Conservation (phyloP, 352 stramenopile species). For the Pythium monospermum region DNA sequence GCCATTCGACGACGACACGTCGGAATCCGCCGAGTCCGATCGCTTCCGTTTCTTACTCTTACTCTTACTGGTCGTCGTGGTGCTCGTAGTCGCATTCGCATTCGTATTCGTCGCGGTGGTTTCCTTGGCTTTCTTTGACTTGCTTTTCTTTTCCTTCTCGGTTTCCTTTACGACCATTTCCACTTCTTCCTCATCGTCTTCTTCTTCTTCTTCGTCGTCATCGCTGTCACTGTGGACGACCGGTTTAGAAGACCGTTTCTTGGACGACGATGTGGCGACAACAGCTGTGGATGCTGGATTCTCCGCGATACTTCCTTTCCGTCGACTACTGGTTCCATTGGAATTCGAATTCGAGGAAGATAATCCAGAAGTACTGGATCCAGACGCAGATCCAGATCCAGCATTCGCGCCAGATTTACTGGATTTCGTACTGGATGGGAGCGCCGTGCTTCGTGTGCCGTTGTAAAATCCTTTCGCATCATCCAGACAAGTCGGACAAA, state of each 20-base stretch:
- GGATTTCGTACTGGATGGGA: constrained; percentile 36
- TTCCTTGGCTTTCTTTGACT: constrained; percentile 8
- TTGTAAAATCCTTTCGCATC: constrained; percentile 72
- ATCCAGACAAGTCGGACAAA: constrained; percentile 75
- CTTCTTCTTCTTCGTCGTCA: constrained; percentile 9
- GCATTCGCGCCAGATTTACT: constrained; percentile 2
- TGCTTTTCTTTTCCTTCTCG: constrained; percentile 1
- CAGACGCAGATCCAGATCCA: too few species aligned
- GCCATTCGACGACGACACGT: not conserved
- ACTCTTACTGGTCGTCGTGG: not conserved
- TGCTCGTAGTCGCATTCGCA: constrained; percentile 7
- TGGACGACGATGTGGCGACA: constrained; percentile 18
- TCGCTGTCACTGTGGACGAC: constrained; percentile 28
- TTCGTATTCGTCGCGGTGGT: not conserved
- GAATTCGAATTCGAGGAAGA: constrained; percentile 26
- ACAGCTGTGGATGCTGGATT: not conserved
- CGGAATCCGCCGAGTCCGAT: not conserved
- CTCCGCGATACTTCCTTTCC: constrained; percentile 2
- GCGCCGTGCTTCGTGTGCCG: constrained; percentile 27
- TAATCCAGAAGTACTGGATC: constrained; percentile 4
- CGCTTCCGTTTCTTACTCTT: not conserved
- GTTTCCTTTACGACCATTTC: constrained; percentile 4
- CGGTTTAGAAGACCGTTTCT: constrained; percentile 26
- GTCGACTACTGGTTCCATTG: constrained; percentile 10
- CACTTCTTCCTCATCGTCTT: constrained; percentile 1